Evolutionary conservation across 1,284 basidiomycete species (phyloP).

Genomic region (Thecaphora frezii): DNA sequence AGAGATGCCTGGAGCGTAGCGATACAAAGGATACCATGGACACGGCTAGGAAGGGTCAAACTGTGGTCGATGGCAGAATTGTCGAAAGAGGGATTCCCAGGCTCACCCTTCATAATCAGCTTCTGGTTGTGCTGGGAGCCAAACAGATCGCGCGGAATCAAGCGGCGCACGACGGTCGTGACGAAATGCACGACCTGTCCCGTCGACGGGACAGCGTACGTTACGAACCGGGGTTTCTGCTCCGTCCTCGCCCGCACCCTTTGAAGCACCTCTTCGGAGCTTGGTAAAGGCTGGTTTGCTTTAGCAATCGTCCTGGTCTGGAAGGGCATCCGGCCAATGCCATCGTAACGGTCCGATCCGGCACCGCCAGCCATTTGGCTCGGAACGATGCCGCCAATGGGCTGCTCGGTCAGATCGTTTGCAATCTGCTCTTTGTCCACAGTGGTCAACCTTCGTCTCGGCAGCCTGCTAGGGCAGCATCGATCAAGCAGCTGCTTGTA

Average conservation of each 20-base stretch:
- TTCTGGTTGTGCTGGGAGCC: slow-evolving; percentile 74
- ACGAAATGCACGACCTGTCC: slow-evolving; percentile 64
- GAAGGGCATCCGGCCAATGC: no score
- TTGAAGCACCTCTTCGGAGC: neutral
- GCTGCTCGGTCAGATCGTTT: slow-evolving; percentile 61
- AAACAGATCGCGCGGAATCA: slow-evolving; percentile 78
- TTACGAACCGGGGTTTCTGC: slow-evolving; percentile 74
- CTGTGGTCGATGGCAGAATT: neutral
- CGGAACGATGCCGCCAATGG: neutral
- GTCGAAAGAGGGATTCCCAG: slow-evolving; percentile 63
- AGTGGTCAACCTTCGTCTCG: slow-evolving; percentile 23
- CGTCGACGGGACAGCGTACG: slow-evolving; percentile 69
- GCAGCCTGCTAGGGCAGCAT: slow-evolving; percentile 74
- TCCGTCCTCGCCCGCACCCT: slow-evolving; percentile 56
- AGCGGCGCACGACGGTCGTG: slow-evolving; percentile 66
- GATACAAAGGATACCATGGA: neutral
- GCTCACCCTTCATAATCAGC: slow-evolving; percentile 62
- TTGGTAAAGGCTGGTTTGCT: neutral
- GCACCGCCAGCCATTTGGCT: neutral
- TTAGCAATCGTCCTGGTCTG: no score
- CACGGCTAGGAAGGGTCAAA: neutral
- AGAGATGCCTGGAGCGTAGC: slow-evolving; percentile 66
- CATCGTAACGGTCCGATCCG: no score
- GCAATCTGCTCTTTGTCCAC: slow-evolving; percentile 71
- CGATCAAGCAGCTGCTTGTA: slow-evolving; percentile 71